Conservation (phyloP, 2,329 filamentous ascomycete genomes). For the Diaporthe citrichinensis region DNA sequence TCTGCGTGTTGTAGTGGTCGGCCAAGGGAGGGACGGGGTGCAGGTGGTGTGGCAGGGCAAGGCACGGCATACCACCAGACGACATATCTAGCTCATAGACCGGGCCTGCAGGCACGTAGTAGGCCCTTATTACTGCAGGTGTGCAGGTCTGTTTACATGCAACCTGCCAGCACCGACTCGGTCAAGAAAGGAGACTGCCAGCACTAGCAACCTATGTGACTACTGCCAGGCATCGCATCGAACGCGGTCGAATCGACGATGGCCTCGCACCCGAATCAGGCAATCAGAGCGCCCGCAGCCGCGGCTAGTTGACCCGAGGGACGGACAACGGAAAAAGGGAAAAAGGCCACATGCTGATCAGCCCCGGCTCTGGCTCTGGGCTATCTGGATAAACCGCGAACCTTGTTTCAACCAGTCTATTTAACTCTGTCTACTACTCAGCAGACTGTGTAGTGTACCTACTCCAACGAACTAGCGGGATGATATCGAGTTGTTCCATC, state of each 20-base stretch:
- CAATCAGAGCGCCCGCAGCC: slow-evolving; percentile 32
- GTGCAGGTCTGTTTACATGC: slow-evolving; percentile 13
- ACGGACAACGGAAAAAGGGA: slow-evolving; percentile 8
- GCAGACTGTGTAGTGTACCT: neutral
- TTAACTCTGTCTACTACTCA: neutral
- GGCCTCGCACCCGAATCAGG: slow-evolving; percentile 24
- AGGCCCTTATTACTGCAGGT: neutral
- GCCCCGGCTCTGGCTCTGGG: neutral
- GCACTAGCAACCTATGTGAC: neutral
- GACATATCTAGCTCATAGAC: slow-evolving; percentile 1
- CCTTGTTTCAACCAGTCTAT: slow-evolving; percentile 21
- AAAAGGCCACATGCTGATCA: neutral
- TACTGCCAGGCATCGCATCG: slow-evolving; percentile 20
- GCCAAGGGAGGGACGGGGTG: neutral
- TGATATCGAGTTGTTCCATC: slow-evolving; percentile 21
- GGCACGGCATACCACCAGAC: slow-evolving; percentile 15
- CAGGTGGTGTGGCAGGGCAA: neutral
- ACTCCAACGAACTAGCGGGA: slow-evolving; percentile 27
- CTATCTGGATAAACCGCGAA: slow-evolving; percentile 17
- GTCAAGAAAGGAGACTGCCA: neutral
- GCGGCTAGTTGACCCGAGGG: slow-evolving; percentile 24
- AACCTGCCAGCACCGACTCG: slow-evolving; percentile 14
- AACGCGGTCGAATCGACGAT: slow-evolving; percentile 29
- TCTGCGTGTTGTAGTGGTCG: neutral
- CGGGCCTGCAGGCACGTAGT: neutral